Percentiles rank a stretch among this genome's conserved stretches.
Evolutionary conservation across 2,329 filamentous ascomycete genomes (phyloP).

Genomic region (Delphinella strobiligena): DNA sequence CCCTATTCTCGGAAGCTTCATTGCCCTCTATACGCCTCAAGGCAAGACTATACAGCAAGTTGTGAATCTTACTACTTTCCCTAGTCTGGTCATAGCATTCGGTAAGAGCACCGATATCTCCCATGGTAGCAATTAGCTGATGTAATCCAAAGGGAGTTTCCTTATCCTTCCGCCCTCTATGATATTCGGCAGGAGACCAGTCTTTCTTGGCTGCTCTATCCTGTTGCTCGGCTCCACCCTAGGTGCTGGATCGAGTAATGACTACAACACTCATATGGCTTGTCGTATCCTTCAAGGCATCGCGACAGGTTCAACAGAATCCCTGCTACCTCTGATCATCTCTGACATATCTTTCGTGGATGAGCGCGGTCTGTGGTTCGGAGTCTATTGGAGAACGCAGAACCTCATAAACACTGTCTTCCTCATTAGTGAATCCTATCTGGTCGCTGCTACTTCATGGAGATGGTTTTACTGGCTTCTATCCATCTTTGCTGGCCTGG

Average conservation of each 20-base stretch:
- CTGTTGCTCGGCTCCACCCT: conserved; percentile 23
- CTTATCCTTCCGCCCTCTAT: conserved; percentile 28
- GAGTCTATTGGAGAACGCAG: conserved; percentile 28
- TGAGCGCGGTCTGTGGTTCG: conserved; percentile 25
- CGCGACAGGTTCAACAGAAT: conserved; percentile 28
- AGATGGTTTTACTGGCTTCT: conserved; percentile 33
- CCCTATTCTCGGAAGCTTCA: conserved; percentile 23
- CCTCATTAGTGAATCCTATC: conserved; percentile 24
- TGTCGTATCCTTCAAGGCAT: conserved; percentile 24
- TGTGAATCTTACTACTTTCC: conserved; percentile 25
- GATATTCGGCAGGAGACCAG: conserved; percentile 26
- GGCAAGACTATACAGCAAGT: conserved; percentile 17
- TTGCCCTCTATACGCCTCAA: conserved; percentile 19
- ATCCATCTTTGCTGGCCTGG: conserved; percentile 22
- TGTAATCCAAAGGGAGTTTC: conserved; percentile 13
- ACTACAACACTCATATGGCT: conserved; percentile 25
- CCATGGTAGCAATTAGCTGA: background rate
- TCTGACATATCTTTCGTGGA: conserved; percentile 30
- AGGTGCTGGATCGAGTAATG: conserved; percentile 21
- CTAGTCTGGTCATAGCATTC: conserved; percentile 28
- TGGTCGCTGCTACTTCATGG: conserved; percentile 25
- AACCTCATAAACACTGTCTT: conserved; percentile 23
- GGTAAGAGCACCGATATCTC: conserved; percentile 12
- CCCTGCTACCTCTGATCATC: conserved; percentile 27
- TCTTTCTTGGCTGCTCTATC: conserved; percentile 18